Base-by-base conservation (phyloP, 352 stramenopile species). In the Thalassiosira livingstoniorum region DNA sequence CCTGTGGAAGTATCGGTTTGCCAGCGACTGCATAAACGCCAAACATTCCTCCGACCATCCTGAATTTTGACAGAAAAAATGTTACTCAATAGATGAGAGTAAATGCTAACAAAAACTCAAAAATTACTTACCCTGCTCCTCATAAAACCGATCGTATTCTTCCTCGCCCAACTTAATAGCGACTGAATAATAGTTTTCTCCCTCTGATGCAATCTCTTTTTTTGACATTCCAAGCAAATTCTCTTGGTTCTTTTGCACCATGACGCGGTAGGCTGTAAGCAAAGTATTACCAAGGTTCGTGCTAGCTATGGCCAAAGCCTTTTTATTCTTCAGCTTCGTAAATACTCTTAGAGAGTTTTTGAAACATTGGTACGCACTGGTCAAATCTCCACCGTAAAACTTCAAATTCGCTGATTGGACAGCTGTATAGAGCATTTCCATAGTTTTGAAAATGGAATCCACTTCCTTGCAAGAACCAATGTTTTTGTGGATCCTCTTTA, bases 1-100 rank as follows among this genome's bases (percentile, higher is more conserved):
- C 21, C 86, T 75, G 78, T 92, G 90, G 62, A 92, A 92, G 60
- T 85, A 76, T 34, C 86, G 66, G 67, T 92, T 87, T 35, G 79
- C 79, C 23, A 92, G 72, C 15, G 82, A 69, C 45, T 88, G 74
- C 23, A 82, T 85, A 72, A 82, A 90, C n/a, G 21, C 2, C 25
- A 80, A 47, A 45, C 72, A 80, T 45, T 80, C 64, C 57, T 73
- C 64, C 42, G 42, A 67, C 72, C 72, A 80, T 4, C 72, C 72
- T 45, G 65, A 32, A 4, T 73, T 47, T 34, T 80, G 31, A 35
- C 67, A 75, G 54, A 80, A 80, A 7, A 31, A 31, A 23, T 58
- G 18, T 58, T n/a, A 7, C 51, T 7, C 4, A 7, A 51, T 51
- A 21, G 42, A 58, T 31, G 4, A 58, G 5, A 58, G 21, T 25